These are phyloP conservation scores for Grosmannia clavigera DNA, from an alignment of 2,329 filamentous ascomycete species.

Conservation along the genomic window DNA sequence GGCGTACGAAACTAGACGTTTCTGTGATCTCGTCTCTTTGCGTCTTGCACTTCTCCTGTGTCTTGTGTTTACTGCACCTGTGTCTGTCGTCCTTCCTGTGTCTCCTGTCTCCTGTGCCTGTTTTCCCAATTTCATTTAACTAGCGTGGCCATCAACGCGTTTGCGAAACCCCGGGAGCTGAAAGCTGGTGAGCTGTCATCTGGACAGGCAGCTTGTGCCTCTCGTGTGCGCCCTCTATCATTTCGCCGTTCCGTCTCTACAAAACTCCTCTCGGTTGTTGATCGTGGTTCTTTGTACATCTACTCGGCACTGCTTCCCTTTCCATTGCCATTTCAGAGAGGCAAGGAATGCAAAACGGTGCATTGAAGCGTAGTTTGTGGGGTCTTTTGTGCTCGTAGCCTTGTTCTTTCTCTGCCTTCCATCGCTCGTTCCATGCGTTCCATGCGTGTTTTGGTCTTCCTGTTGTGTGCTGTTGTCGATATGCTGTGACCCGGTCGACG, in stretches of 20 bases:
- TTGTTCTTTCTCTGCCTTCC: not conserved
- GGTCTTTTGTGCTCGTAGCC: too few relatives aligned
- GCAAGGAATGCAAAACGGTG: too few relatives aligned
- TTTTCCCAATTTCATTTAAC: not conserved
- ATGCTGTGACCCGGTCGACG: not conserved
- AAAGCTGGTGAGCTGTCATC: not conserved
- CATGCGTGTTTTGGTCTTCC: not conserved
- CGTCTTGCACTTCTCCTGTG: not conserved
- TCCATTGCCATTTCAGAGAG: too few relatives aligned
- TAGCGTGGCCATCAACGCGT: not conserved
- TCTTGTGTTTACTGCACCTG: not conserved
- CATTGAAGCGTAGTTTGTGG: too few relatives aligned
- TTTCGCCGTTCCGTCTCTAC: not conserved
- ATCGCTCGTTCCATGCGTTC: conserved; percentile 1
- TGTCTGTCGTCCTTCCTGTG: not conserved
- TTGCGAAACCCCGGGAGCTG: not conserved
- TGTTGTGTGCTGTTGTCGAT: not conserved
- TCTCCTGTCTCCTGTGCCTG: not conserved
- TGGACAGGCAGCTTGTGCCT: too few relatives aligned
- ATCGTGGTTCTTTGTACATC: not conserved
- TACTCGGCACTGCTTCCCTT: not conserved
- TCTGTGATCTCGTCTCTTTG: not conserved
- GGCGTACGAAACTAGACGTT: not conserved
- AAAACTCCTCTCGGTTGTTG: not conserved
- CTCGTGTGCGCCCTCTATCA: not conserved